Percentiles rank a stretch among this genome's conserved stretches.
These are phyloP conservation scores for Hypholoma sublateritium DNA, from an alignment of 768 basidiomycete genomes.

Conservation along the genomic window DNA sequence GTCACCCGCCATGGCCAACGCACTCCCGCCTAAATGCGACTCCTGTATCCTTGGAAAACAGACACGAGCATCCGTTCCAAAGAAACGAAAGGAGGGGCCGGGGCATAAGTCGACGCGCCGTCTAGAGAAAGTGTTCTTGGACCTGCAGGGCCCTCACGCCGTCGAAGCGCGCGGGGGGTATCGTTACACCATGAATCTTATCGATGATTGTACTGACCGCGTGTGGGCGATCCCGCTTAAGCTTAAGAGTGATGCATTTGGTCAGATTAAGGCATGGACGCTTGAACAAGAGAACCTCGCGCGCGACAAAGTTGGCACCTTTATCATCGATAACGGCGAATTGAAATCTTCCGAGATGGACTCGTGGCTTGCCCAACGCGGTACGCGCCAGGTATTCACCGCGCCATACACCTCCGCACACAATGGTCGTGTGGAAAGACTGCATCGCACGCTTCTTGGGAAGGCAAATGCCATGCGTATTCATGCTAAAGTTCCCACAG, in stretches of 20 bases:
- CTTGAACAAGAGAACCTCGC: slow-evolving; percentile 19
- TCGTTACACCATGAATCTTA: slow-evolving; percentile 30
- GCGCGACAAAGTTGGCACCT: slow-evolving; percentile 12
- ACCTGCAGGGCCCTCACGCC: slow-evolving; percentile 23
- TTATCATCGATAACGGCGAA: slow-evolving; percentile 22
- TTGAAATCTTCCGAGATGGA: slow-evolving; percentile 19
- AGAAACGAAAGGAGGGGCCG: slow-evolving; percentile 6
- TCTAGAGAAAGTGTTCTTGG: slow-evolving; percentile 31
- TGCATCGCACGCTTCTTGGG: slow-evolving; percentile 33
- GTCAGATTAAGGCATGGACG: slow-evolving; percentile 27
- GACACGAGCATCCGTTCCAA: slow-evolving; percentile 9
- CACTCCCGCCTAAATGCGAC: slow-evolving; percentile 3
- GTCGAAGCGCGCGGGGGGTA: slow-evolving; percentile 24
- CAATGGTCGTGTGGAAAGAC: slow-evolving; percentile 34
- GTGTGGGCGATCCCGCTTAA: slow-evolving; percentile 32
- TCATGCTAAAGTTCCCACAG: slow-evolving; percentile 22
- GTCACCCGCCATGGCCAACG: neutral
- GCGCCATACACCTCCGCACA: slow-evolving; percentile 34
- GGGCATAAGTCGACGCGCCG: slow-evolving; percentile 19
- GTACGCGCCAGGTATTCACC: slow-evolving; percentile 18
- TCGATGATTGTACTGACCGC: slow-evolving; percentile 30
- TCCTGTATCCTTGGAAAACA: slow-evolving; percentile 11
- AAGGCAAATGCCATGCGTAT: slow-evolving; percentile 28
- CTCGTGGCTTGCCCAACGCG: slow-evolving; percentile 14
- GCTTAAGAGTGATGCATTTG: slow-evolving; percentile 24